A percentile compares a stretch with the other conserved stretches of the same genome.
Conservation (phyloP, 169 alveolate species). For the Plasmodium adleri region DNA sequence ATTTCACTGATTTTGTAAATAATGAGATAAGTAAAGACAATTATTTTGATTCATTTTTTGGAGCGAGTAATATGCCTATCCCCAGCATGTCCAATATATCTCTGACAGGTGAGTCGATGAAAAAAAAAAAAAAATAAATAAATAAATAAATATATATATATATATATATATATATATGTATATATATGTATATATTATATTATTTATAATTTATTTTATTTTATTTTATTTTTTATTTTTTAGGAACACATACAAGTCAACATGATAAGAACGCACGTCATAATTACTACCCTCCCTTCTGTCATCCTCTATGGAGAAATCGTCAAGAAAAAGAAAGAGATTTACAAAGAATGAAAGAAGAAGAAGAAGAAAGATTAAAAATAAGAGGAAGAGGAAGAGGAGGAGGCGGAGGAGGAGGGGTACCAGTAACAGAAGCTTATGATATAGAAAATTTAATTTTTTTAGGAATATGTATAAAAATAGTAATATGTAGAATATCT, state of each 20-base stretch:
- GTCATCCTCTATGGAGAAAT: neutral
- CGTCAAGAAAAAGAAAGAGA: neutral
- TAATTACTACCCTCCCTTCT: neutral
- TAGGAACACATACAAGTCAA: no score
- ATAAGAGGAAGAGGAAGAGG: neutral
- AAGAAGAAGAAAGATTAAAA: conserved; percentile 1
- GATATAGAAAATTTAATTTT: conserved; percentile 32
- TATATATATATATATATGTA: neutral
- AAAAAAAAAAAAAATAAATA: no score
- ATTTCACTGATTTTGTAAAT: conserved; percentile 37
- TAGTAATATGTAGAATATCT: conserved; percentile 49
- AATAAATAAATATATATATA: neutral
- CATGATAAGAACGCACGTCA: no score
- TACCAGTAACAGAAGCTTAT: neutral
- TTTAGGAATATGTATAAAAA: conserved; percentile 63
- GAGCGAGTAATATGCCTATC: neutral
- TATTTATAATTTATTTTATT: no score
- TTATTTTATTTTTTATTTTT: no score
- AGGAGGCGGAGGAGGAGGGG: no score
- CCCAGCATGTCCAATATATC: neutral
- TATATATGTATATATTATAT: no score
- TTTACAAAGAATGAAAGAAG: neutral
- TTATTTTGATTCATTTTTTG: conserved; percentile 1
- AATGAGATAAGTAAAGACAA: conserved; percentile 18
- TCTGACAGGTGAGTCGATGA: neutral